phyloP scores from a whole-genome alignment of 1,139 yeast species.

The Protomyces lactucae-debilis region DNA sequence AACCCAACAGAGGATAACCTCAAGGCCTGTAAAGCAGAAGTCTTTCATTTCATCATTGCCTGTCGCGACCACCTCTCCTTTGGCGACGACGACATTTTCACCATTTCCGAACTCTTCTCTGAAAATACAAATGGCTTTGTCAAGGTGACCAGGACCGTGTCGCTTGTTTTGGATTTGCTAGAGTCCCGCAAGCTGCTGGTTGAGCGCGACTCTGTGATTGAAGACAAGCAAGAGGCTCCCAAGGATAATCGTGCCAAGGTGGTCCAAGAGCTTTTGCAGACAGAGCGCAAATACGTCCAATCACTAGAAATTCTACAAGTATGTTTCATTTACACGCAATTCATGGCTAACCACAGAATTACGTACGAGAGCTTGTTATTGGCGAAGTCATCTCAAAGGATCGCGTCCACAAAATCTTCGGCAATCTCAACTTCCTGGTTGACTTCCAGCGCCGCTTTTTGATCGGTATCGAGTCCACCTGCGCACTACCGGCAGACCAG shows the following conservation, averaged over 20 bases:
- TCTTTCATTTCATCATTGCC: constrained; percentile 83
- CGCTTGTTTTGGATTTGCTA: constrained; percentile 33
- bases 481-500: constrained; percentile 63
- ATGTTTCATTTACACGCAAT: background rate
- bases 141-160: constrained; percentile 39
- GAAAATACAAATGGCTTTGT: constrained; percentile 74
- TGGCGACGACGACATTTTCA: constrained; percentile 77
- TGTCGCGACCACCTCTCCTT: constrained; percentile 72
- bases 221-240: constrained; percentile 42
- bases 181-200: constrained; percentile 43
- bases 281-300: constrained; percentile 88
- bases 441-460: constrained; percentile 90
- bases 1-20: constrained; percentile 43
- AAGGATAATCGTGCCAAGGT: constrained; percentile 59
- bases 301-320: constrained; percentile 68
- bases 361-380: constrained; percentile 61
- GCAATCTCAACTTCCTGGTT: constrained; percentile 75
- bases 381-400: constrained; percentile 71
- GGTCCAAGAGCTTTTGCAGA: constrained; percentile 74
- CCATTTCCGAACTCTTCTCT: constrained; percentile 83
- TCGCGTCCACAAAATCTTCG: constrained; percentile 74
- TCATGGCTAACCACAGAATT: constrained; percentile 38
- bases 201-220: constrained; percentile 46
- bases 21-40: constrained; percentile 79
- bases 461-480: constrained; percentile 83